Evolutionary conservation across 192 early-diverging fungal genomes (phyloP).

Genomic region (Entomortierella parvispora): DNA sequence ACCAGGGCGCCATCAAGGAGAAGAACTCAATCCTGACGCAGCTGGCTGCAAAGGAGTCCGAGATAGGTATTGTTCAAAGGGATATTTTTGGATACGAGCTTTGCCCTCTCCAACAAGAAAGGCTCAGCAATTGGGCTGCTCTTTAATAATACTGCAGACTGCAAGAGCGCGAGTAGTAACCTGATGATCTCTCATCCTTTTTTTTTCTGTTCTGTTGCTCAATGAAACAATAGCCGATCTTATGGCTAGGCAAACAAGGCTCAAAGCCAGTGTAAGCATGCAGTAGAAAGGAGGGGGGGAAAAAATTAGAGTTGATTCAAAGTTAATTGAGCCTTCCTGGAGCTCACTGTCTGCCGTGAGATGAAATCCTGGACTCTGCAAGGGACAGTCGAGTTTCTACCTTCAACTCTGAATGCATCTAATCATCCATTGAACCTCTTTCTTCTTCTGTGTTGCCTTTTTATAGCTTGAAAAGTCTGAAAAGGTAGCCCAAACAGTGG

Average conservation of each 20-base stretch:
- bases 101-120: conserved; percentile 7
- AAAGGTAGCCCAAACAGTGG: conserved; percentile 21
- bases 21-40: conserved; percentile 41
- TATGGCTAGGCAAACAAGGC: conserved; percentile 19
- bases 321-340: conserved; percentile 18
- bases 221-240: conserved; percentile 39
- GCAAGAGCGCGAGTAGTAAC: too few species aligned
- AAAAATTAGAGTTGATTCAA: conserved; percentile 42
- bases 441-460: too few species aligned
- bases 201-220: not conserved
- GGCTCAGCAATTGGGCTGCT: not conserved
- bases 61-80: conserved; percentile 29
- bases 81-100: not conserved
- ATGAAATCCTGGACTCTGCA: too few species aligned
- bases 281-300: too few species aligned
- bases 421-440: too few species aligned
- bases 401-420: too few species aligned
- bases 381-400: too few species aligned
- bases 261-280: conserved; percentile 42
- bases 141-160: too few species aligned
- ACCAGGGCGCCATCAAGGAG: conserved; percentile 42
- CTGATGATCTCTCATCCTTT: not conserved
- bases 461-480: conserved; percentile 50
- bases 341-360: too few species aligned
- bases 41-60: conserved; percentile 33